A percentile compares a stretch with the other conserved stretches of the same genome.
These are phyloP conservation scores for Tolypocladium ovalisporum DNA, from an alignment of 2,329 filamentous ascomycete genomes.

Conservation along the genomic window DNA sequence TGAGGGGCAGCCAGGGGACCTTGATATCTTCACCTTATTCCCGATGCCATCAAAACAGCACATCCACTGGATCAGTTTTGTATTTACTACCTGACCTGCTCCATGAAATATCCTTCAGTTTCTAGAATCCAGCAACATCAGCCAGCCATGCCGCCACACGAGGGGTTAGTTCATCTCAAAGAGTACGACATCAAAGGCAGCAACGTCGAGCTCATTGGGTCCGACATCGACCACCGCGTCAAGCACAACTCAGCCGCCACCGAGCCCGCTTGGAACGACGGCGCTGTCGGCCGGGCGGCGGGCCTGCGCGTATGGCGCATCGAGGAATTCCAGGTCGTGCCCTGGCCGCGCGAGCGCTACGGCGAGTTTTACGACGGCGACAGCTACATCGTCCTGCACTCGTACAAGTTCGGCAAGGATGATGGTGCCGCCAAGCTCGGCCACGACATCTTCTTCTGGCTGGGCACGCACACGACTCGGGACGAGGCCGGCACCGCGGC, in stretches of 20 bases:
- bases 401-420: conserved; percentile 39
- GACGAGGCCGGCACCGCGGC: conserved; percentile 60
- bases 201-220: conserved; percentile 56
- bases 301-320: conserved; percentile 57
- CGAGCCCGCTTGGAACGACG: conserved; percentile 58
- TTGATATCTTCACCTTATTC: not conserved
- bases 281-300: conserved; percentile 36
- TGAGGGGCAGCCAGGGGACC: not conserved
- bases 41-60: not conserved
- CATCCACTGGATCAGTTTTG: not conserved
- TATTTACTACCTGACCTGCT: too few species aligned
- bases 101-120: too few species aligned
- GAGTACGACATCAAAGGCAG: conserved; percentile 59
- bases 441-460: conserved; percentile 63
- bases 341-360: conserved; percentile 44
- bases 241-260: conserved; percentile 55
- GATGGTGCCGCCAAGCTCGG: conserved; percentile 30
- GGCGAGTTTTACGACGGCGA: conserved; percentile 58
- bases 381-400: conserved; percentile 55
- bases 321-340: conserved; percentile 53
- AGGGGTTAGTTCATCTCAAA: conserved; percentile 50
- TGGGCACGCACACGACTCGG: conserved; percentile 53
- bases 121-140: too few species aligned
- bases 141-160: conserved; percentile 46
- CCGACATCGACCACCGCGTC: conserved; percentile 54